Evolutionary conservation across 306 rosid species (phyloP).

Genomic region (Castanospermum australe): DNA sequence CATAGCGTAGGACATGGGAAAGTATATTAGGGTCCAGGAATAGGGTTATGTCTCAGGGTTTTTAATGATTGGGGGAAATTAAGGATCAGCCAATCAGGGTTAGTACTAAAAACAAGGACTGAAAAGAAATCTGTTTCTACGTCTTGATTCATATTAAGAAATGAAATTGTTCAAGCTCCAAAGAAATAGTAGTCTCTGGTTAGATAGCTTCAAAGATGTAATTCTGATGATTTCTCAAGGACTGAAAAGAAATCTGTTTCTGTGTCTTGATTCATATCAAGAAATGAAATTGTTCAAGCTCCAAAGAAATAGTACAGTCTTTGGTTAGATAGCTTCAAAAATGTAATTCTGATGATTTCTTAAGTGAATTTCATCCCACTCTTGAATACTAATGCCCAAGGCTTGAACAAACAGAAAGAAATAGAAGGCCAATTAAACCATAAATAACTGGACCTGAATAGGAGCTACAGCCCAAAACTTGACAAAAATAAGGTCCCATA

Average conservation of each 20-base stretch:
- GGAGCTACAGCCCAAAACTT: neutral
- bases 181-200: neutral
- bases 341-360: neutral
- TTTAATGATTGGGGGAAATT: neutral
- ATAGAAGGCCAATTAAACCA: neutral
- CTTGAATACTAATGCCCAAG: neutral
- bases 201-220: neutral
- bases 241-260: neutral
- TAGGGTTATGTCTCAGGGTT: neutral
- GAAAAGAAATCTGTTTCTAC: neutral
- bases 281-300: neutral
- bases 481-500: neutral
- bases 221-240: neutral
- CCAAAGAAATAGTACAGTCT: slow-evolving; percentile 3
- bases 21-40: neutral
- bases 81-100: neutral
- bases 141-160: neutral
- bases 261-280: neutral
- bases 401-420: neutral
- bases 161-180: slow-evolving; percentile 3
- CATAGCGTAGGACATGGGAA: neutral
- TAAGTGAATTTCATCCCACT: neutral
- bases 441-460: neutral
- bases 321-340: slow-evolving; percentile 2
- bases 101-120: neutral